Conservation (phyloP, 345 rosid genomes). For the Nasturtium officinale region DNA sequence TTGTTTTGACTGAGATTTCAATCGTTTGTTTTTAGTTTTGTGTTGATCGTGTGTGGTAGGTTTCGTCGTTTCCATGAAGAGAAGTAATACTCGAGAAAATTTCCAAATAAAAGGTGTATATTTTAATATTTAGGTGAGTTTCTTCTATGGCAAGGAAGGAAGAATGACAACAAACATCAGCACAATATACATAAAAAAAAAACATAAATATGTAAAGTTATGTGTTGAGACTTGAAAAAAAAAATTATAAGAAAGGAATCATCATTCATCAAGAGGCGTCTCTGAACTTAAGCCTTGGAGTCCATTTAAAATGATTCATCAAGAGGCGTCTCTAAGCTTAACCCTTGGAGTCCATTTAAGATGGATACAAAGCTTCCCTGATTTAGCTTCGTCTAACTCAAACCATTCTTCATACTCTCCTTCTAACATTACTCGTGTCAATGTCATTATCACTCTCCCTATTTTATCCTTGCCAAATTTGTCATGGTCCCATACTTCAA, state of each 20-base stretch:
- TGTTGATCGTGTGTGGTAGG: too few relatives aligned
- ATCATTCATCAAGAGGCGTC: constrained; percentile 40
- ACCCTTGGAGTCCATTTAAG: constrained; percentile 82
- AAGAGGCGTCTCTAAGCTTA: constrained; percentile 53
- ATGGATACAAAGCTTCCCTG: constrained; percentile 67
- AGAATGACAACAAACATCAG: not conserved
- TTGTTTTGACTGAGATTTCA: too few relatives aligned
- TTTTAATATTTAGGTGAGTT: not conserved
- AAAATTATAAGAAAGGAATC: not conserved
- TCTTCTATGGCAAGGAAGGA: constrained; percentile 23
- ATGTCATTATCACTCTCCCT: constrained; percentile 83
- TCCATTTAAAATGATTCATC: constrained; percentile 66
- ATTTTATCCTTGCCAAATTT: constrained; percentile 86
- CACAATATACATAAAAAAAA: not conserved
- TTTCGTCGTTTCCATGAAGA: too few relatives aligned
- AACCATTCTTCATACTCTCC: constrained; percentile 70
- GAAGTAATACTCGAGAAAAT: not conserved
- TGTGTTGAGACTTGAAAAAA: not conserved
- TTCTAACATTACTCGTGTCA: constrained; percentile 76
- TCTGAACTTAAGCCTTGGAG: constrained; percentile 63
- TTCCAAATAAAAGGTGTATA: not conserved
- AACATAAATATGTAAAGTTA: not conserved
- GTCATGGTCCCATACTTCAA: constrained; percentile 85
- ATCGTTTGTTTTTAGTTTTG: too few relatives aligned
- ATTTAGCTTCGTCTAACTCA: constrained; percentile 60